Evolutionary conservation across 352 stramenopile genomes (phyloP), one percentile per base, ranked within the genome.

Genomic region (Phytophthora parvispora): DNA sequence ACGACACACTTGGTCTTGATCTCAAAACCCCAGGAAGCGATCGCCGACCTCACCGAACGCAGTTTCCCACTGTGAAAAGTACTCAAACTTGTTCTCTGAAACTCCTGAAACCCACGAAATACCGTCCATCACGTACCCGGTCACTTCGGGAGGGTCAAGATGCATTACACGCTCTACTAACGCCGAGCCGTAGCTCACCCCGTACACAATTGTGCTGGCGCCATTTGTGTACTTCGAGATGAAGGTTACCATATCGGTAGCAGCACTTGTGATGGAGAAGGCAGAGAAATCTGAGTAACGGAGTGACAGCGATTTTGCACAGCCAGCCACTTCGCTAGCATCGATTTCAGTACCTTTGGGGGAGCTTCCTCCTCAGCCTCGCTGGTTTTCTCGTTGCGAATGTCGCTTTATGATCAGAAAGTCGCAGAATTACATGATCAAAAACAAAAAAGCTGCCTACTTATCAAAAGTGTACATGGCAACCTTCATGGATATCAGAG

Each of bases 261-360:
- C 20, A 8, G 42, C 42, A 12, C 42, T 49, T 28, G 42, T 28
- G 20, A 49, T 49, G 9, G 42, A 49, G 22, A 49, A 49, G 16
- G 68, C 64, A 12, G 66, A 48, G 24, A 86, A 56, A 24, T 85
- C 54, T 4, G 66, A 66, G 32, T 77, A 81, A 13, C 75, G 69
- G 34, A 25, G 15, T 45, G 70, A 55, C 27, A 38, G 32, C 8
- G 32, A 38, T 12, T 75, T 24, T 0, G 69, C 64, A 60, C 78
- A 86, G 3, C 38, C 67, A 7, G 66, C 38, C 6, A 86, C 67
- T 49, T 78, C 74, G 0, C 48, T 27, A 2, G 60, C 24, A 2
- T 49, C 53, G 25, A 86, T 60, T 51, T 75, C 15, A 60, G 64
- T 12, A 59, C 68, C 25, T 82, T 18, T 27, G n/a, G n/a, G n/a